Evolutionary conservation across 768 basidiomycete species (phyloP), one percentile per base, ranked within the genome.

Genomic region (Phaeotremella fagi): DNA sequence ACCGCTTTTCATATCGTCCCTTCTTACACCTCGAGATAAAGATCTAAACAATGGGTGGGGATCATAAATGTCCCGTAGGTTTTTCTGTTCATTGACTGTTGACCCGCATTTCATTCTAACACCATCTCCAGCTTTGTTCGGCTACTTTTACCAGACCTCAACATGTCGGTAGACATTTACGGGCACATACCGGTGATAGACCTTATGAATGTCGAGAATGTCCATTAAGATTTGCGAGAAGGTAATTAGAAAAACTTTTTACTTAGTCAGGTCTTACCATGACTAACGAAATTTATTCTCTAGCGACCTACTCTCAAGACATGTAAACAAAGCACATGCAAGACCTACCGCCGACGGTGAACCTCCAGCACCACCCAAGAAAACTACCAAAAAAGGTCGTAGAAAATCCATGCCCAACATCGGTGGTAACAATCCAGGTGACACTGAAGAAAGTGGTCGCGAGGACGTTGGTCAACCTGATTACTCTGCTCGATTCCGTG

Each of bases 61-160:
- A 64, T 25, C 63, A 64, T 48, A 64, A 64, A 45, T 64, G 63
- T 45, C 63, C 63, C 16, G 63, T 64, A 42, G 16, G 22, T 15
- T 25, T 12, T 20, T 38, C 15, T 2, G 7, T 15, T 23, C 31
- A 33, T 36, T 35, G 18, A 28, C 18, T 41, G 18, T 12, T 41
- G 11, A 6, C 11, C 12, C 12, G 20, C 38, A 22, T 33, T 14
- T 27, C n/a, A 14, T 3, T 16, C 42, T 22, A 14, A 25, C 22
- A 6, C 2, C 25, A 23, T 42, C 26, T 23, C 22, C 20, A 70
- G 69, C 58, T 73, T 1, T 73, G 72, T 46, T 54, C 60, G 37
- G 70, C 68, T n/a, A 70, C 72, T 0, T 73, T 73, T 53, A 73
- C 72, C 5, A 50, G 72, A 26, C 70, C 70, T 18, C 72, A 73